Evolutionary conservation across 2,329 filamentous ascomycete genomes (phyloP).

Genomic region (Aspergillus quadricinctus): DNA sequence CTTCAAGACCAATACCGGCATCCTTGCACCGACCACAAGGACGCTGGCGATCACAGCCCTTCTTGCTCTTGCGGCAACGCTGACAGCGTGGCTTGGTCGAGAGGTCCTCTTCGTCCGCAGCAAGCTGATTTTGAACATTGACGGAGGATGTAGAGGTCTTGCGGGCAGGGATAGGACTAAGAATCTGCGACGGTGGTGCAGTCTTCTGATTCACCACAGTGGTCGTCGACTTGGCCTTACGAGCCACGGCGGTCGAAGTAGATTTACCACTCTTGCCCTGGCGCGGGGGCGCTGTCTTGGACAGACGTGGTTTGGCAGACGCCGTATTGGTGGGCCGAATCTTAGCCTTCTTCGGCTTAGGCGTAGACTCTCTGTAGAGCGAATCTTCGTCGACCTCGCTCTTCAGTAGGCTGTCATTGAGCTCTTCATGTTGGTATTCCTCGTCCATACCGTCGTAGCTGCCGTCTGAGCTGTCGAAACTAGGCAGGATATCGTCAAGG

Average conservation of each 20-base stretch:
- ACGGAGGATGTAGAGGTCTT: conserved; percentile 54
- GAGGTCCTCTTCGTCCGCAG: conserved; percentile 77
- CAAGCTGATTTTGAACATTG: conserved; percentile 59
- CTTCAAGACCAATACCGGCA: conserved; percentile 86
- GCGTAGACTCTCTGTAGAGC: conserved; percentile 34
- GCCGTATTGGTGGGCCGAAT: conserved; percentile 36
- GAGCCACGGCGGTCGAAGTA: conserved; percentile 27
- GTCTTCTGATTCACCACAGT: conserved; percentile 32
- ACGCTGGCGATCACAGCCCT: conserved; percentile 93
- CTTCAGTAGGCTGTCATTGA: conserved; percentile 50
- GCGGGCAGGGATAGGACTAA: conserved; percentile 48
- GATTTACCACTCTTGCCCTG: conserved; percentile 34
- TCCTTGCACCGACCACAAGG: conserved; percentile 95
- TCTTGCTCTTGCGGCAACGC: conserved; percentile 98
- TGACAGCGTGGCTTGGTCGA: conserved; percentile 97
- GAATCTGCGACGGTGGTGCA: conserved; percentile 31
- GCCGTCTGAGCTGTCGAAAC: conserved; percentile 54
- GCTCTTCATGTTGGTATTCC: conserved; percentile 52
- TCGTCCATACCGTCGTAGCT: conserved; percentile 60
- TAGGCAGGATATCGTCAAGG: conserved; percentile 51
- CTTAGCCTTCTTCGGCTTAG: conserved; percentile 52
- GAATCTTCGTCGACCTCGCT: conserved; percentile 48
- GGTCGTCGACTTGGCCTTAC: conserved; percentile 35
- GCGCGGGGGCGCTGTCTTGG: conserved; percentile 26
- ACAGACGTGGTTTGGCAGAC: conserved; percentile 25